Base-by-base conservation (phyloP, 108 stramenopile genomes). In the Heterococcus sp. region DNA sequence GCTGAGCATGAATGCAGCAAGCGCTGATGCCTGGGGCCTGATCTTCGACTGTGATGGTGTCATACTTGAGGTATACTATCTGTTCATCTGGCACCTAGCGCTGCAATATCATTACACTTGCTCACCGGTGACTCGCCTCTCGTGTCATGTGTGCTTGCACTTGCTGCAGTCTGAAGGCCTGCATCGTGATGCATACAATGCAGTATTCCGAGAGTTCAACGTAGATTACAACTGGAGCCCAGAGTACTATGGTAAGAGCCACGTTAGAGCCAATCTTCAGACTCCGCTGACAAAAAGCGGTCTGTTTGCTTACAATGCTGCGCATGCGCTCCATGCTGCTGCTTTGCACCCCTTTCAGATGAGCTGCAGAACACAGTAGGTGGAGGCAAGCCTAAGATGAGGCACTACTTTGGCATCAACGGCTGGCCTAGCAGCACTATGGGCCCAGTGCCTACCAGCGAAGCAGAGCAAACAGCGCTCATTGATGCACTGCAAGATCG, bases 1-100 rank as follows among this genome's bases (percentile, higher is more conserved):
- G n/a, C n/a, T n/a, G n/a, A n/a, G n/a, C n/a, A n/a, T n/a, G n/a
- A n/a, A n/a, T n/a, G n/a, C n/a, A n/a, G n/a, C n/a, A n/a, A n/a
- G n/a, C n/a, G n/a, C 36, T 21, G 46, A 34, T 3, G 26, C 35
- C 8, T 75, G 83, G 83, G 83, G 75, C 2, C 34, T 84, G 5
- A 84, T 84, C 35, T 84, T 84, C 32, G 83, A 84, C 39, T 84
- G 83, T 40, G 83, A 84, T 37, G 83, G 83, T 3, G 83, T 84
- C 70, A 84, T 84, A 26, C 75, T 84, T 1, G 83, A 84, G 83
- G 83, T 76, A 69, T 0, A 31, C 29, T 5, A 35, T 11, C 2
- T 1, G 3, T 36, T 33, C 32, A 26, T 0, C 26, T 35, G 28
- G 34, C 34, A 77, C 32, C 29, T 2, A 28, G 34, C 11, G 34